Base-by-base conservation (phyloP, 2,329 filamentous ascomycete species). In the Zymoseptoria pseudotritici region DNA sequence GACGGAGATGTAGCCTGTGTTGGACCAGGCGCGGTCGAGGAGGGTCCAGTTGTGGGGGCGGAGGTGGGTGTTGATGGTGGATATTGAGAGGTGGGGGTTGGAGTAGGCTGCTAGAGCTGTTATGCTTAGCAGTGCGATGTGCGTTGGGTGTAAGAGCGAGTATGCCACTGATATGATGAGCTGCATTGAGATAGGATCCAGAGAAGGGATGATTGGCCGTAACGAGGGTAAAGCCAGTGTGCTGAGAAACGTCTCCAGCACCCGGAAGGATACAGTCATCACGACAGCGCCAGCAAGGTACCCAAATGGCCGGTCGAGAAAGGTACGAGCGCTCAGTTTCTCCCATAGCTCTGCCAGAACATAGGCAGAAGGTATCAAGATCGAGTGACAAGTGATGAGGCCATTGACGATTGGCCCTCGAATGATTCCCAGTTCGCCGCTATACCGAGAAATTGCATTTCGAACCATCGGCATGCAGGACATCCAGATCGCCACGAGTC, bases 1-100 rank as follows among this genome's bases (percentile, higher is more conserved):
- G 1, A 99, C 90, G 0, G 93, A 96, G 51, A 99, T 80, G 71
- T 99, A 97, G 6, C 94, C 94, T 0, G 94, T 97, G 54, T 88
- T 75, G 0, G 91, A 96, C 74, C 97, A 94, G 65, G 84, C 82
- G 10, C 94, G 86, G 54, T 91, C 92, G 52, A 97, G 73, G 1
- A 97, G 76, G 1, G 84, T 82, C 82, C 87, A 97, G 17, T 87
- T 85, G 42, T 88, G 80, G 0, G 79, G 74, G 20, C 78, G 75
- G 51, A 97, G 77, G 0, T 84, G 86, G 4, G 77, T 76, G 69
- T 96, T 85, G 65, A 79, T 77, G 0, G 82, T 78, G 0, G 85
- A 83, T 54, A 84, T 82, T 55, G 46, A 51, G 42, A 89, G 77
- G 71, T 96, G 91, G 0, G 86, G 82, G 72, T 97, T 97, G 57